These are phyloP conservation scores for Solanum clarkiae DNA, from an alignment of 257 asterid species.

Conservation along the genomic window DNA sequence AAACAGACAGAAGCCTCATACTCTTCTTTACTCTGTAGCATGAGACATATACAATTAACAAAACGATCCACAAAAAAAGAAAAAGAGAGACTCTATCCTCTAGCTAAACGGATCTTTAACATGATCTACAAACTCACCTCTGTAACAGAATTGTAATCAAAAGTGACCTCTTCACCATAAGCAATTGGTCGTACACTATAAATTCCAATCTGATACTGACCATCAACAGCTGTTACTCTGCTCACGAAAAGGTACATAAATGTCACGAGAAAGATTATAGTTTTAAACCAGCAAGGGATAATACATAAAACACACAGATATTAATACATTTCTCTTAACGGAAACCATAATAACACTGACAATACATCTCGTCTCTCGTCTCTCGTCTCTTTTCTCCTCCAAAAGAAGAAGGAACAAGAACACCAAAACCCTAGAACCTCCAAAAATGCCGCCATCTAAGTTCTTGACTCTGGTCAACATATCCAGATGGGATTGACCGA, in stretches of 20 bases:
- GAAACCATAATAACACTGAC: neutral
- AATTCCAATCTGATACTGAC: constrained; percentile 97
- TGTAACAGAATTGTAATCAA: constrained; percentile 95
- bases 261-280: neutral
- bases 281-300: neutral
- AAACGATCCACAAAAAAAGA: constrained; percentile 1
- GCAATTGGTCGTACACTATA: constrained; percentile 85
- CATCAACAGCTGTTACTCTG: constrained; percentile 99
- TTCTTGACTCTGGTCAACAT: too few species aligned
- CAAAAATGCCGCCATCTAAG: too few species aligned
- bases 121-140: constrained; percentile 51
- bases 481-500: too few species aligned
- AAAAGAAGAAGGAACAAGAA: too few species aligned
- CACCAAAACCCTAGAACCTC: too few species aligned
- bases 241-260: constrained; percentile 8
- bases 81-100: neutral
- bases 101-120: neutral
- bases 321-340: neutral
- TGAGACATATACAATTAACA: constrained; percentile 3
- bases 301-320: neutral
- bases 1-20: constrained; percentile 97
- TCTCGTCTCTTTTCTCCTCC: too few species aligned
- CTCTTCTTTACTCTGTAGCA: constrained; percentile 89
- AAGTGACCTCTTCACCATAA: constrained; percentile 94
- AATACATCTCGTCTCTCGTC: neutral